Base-by-base conservation (phyloP, 2,329 filamentous ascomycete species). In the Claviceps paspali region DNA sequence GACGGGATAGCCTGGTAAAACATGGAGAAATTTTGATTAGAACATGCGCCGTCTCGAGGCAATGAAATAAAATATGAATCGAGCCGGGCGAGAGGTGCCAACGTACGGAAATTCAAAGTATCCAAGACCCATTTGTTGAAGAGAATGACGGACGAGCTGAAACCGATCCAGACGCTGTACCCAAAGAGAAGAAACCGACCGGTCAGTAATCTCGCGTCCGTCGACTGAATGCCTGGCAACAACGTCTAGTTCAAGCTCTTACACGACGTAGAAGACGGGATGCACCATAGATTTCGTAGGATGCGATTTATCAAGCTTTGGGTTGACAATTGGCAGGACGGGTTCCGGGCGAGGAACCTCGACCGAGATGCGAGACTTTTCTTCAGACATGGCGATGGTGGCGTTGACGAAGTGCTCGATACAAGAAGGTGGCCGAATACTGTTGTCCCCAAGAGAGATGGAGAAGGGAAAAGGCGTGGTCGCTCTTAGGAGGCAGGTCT, bases 51-150 rank as follows among this genome's bases (percentile, higher is more conserved):
- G n/a, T n/a, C n/a, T n/a, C n/a, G n/a, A n/a, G n/a, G n/a, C n/a
- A n/a, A n/a, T n/a, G n/a, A n/a, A n/a, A n/a, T n/a, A n/a, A n/a
- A n/a, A n/a, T n/a, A n/a, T n/a, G 21, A 22, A 8, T 22, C 8
- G 5, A 8, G 21, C 21, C 21, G 8, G 21, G 21, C 21, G 5
- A 5, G 5, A 8, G 21, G 21, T 22, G 21, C n/a, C 21, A 32
- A 50, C 60, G 48, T 61, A 64, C 61, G 73, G 68, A 95, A 95
- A 45, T 83, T 72, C 45, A 80, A 71, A 28, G 80, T 87, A 52
- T 88, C 79, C 44, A 96, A 73, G 52, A 98, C 85, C 76, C 84
- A 94, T 75, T 98, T 98, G 78, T 98, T 96, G 79, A 95, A 96
- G 44, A 98, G 70, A 58, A 98, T 98, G 55, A 96, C 86, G 51